Conservation (phyloP, 2,329 filamentous ascomycete genomes). For the Tolypocladium inflatum region DNA sequence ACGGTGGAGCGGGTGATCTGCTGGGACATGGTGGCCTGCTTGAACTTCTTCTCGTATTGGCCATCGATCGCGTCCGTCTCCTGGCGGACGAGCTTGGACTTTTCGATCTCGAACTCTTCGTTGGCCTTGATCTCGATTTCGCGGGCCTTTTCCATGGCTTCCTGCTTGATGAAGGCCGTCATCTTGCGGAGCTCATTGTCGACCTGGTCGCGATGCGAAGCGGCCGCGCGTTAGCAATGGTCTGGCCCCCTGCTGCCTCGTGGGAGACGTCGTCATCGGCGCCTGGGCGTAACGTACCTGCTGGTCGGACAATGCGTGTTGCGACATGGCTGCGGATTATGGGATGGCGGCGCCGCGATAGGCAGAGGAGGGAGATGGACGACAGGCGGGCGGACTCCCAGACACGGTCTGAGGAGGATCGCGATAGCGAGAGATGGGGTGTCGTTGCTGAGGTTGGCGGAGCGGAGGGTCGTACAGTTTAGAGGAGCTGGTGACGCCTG, state of each 20-base stretch:
- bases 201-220: constrained; percentile 50
- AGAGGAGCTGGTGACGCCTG: constrained; percentile 19
- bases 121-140: constrained; percentile 98
- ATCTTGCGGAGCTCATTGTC: constrained; percentile 98
- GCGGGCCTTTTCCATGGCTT: constrained; percentile 91
- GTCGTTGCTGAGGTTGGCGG: constrained; percentile 3
- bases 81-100: constrained; percentile 94
- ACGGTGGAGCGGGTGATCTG: constrained; percentile 96
- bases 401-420: background rate
- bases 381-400: background rate
- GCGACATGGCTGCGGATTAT: constrained; percentile 62
- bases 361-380: constrained; percentile 7
- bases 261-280: constrained; percentile 4
- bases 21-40: constrained; percentile 95
- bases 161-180: constrained; percentile 99
- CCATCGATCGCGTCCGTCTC: constrained; percentile 89
- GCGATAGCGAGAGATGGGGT: background rate
- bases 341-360: constrained; percentile 11
- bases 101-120: constrained; percentile 98
- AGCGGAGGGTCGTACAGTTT: constrained; percentile 6
- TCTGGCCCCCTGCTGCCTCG: constrained; percentile 5
- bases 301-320: constrained; percentile 96
- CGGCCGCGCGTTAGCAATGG: background rate
- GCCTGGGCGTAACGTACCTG: constrained; percentile 52
- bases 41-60: constrained; percentile 97